Conservation (phyloP, 2,329 filamentous ascomycete genomes). For the Pleomassaria siparia region DNA sequence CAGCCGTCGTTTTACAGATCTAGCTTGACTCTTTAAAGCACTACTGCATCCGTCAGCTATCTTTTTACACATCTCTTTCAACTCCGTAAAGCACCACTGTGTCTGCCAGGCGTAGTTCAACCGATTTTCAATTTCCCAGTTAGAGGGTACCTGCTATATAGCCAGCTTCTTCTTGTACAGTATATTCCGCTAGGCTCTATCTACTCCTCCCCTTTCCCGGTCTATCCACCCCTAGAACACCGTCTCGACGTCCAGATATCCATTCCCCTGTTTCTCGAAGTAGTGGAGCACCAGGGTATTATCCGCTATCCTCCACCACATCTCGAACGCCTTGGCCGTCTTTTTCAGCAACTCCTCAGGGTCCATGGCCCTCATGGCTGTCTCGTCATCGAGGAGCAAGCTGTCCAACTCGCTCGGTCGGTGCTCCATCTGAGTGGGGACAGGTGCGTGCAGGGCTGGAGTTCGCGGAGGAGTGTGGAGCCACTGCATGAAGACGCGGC, state of each 20-base stretch:
- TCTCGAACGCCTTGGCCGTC: conserved; percentile 6
- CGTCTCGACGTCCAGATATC: conserved; percentile 10
- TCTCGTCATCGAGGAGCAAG: conserved; percentile 12
- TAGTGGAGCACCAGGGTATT: conserved; percentile 7
- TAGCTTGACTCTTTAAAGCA: no score
- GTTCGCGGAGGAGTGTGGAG: background rate
- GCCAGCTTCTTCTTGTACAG: no score
- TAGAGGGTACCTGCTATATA: no score
- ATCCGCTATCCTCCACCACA: conserved; percentile 13
- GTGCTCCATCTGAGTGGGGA: conserved; percentile 8
- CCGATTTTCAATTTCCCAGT: no score
- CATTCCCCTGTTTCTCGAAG: conserved; percentile 4
- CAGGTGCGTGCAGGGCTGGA: background rate
- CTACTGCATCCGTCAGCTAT: no score
- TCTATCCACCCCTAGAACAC: conserved; percentile 3
- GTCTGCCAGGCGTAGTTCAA: no score
- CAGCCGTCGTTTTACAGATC: no score
- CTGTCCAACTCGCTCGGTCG: conserved; percentile 6
- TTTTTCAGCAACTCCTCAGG: conserved; percentile 4
- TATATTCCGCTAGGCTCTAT: no score
- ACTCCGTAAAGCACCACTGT: no score
- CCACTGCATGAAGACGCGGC: conserved; percentile 12
- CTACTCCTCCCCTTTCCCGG: no score
- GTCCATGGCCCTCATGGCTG: conserved; percentile 1
- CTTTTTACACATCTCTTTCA: no score